These are phyloP conservation scores for Penstemon barbatus DNA, from an alignment of 257 asterid genomes.

Conservation along the genomic window DNA sequence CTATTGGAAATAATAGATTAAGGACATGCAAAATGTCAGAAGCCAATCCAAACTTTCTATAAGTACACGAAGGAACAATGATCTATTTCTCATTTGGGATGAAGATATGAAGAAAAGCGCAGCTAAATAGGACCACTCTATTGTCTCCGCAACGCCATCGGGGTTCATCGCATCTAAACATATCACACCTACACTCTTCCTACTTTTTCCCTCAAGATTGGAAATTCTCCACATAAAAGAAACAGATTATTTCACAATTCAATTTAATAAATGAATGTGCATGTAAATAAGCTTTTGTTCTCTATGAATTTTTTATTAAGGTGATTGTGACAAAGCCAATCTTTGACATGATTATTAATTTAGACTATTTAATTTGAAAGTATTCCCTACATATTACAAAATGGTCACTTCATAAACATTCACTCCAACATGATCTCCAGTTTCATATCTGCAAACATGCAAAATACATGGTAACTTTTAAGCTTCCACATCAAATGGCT, in stretches of 20 bases:
- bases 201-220: neutral
- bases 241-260: too few species aligned
- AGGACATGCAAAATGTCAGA: neutral
- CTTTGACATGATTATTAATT: neutral
- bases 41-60: neutral
- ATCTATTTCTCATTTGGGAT: neutral
- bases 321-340: neutral
- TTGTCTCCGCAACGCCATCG: constrained; percentile 9
- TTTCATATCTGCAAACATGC: constrained; percentile 55
- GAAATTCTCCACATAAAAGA: neutral
- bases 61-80: neutral
- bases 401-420: too few species aligned
- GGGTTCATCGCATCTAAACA: neutral
- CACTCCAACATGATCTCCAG: constrained; percentile 85
- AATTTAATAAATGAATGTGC: neutral
- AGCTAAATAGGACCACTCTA: neutral
- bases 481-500: constrained; percentile 5
- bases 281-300: too few species aligned
- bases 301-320: too few species aligned
- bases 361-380: neutral
- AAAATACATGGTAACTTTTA: constrained; percentile 8
- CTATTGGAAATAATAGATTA: neutral
- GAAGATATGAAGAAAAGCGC: neutral
- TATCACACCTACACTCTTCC: neutral
- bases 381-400: too few species aligned